Conservation (phyloP, 2,329 filamentous ascomycete species). For the Colletotrichum lentis region DNA sequence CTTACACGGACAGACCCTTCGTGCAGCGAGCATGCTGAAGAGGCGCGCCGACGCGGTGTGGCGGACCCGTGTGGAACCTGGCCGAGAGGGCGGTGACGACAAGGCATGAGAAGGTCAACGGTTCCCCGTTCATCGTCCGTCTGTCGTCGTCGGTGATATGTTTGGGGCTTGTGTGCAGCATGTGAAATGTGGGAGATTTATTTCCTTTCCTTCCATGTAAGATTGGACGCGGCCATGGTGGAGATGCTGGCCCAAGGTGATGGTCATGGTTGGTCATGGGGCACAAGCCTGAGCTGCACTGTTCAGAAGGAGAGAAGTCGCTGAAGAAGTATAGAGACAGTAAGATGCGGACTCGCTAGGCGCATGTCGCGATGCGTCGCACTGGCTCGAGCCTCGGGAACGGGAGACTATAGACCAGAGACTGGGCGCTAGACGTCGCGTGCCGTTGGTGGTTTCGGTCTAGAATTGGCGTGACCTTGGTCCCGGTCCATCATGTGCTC, state of each 20-base stretch:
- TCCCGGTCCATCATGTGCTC: conserved; percentile 7
- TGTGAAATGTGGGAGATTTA: too few species aligned
- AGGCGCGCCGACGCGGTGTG: too few species aligned
- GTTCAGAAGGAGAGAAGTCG: conserved; percentile 3
- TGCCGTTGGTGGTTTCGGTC: conserved; percentile 2
- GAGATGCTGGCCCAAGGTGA: not conserved
- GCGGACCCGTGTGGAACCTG: not conserved
- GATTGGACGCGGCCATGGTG: not conserved
- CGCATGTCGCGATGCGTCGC: not conserved
- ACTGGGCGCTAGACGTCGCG: conserved; percentile 2
- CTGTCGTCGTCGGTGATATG: not conserved
- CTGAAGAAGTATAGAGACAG: conserved; percentile 2
- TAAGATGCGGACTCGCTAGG: not conserved
- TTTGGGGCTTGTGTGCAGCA: not conserved
- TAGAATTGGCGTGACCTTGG: conserved; percentile 7
- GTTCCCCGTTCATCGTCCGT: too few species aligned
- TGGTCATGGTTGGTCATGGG: conserved; percentile 6
- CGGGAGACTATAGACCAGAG: not conserved
- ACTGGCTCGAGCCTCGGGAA: not conserved
- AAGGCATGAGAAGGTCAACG: too few species aligned
- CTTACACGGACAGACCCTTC: conserved; percentile 14
- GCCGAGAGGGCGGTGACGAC: not conserved
- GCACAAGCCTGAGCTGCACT: conserved; percentile 11
- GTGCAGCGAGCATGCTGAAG: not conserved
- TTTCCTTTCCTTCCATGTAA: not conserved